These are phyloP conservation scores for Geoglossum glabrum DNA, from an alignment of 495 filamentous ascomycete species.

Conservation along the genomic window DNA sequence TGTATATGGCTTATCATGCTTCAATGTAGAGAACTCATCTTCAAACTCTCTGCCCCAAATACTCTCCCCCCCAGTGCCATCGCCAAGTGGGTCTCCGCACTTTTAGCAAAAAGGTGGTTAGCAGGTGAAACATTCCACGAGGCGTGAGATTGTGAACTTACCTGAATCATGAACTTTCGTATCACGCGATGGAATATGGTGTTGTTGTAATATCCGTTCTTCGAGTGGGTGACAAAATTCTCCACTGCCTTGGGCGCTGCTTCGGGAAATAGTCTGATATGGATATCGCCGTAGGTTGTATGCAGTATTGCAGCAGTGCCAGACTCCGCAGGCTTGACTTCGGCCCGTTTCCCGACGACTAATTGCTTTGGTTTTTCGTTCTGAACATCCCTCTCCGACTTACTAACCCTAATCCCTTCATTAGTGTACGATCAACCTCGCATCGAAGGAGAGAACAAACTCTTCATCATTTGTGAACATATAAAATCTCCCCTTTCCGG, in stretches of 20 bases:
- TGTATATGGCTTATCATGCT: constrained; percentile 91
- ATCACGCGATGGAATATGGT: constrained; percentile 96
- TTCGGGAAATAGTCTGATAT: constrained; percentile 80
- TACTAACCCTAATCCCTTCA: constrained; percentile 30
- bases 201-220: constrained; percentile 84
- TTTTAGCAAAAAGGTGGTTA: constrained; percentile 12
- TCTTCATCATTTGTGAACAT: constrained; percentile 87
- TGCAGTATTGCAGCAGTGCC: constrained; percentile 71
- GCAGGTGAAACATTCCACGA: background rate
- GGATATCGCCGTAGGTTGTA: constrained; percentile 87
- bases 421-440: background rate
- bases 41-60: constrained; percentile 96
- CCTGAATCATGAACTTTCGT: constrained; percentile 91
- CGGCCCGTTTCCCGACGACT: constrained; percentile 26
- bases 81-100: constrained; percentile 80
- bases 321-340: constrained; percentile 40
- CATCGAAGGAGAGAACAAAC: background rate
- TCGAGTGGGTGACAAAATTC: constrained; percentile 88
- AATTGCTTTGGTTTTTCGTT: constrained; percentile 69
- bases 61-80: constrained; percentile 87
- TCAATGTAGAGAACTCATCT: constrained; percentile 80
- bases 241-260: constrained; percentile 93
- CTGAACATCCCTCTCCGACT: constrained; percentile 73
- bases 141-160: background rate
- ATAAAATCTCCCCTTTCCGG: constrained; percentile 87